Base-by-base conservation (phyloP, 129 eudicot species). In the Cynara cardunculus region DNA sequence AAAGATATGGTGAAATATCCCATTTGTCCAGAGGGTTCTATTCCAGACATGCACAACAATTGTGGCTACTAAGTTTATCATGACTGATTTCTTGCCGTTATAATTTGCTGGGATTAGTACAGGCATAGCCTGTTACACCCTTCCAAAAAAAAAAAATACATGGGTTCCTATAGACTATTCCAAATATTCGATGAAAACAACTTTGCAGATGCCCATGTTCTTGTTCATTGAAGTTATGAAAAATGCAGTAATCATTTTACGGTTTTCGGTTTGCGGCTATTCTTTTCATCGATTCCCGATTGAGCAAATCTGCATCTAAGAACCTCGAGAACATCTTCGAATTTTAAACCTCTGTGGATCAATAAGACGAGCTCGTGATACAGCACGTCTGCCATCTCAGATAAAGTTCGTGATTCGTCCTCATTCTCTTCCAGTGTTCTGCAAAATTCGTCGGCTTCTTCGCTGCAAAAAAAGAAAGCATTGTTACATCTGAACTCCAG, bases 391-490 rank as follows among this genome's bases (percentile, higher is more conserved):
- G 92, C 95, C 99, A 95, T 95, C 84, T 95, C 97, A 1, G 99
- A 95, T 74, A 95, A 87, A 71, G 93, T 87, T 59, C 97, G 82
- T 2, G 88, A 75, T 25, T 65, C 78, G 0, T 86, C 99, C 83
- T 95, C 97, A 6, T 88, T 92, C 24, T 92, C 96, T 84, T 95
- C 99, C 39, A 92, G 71, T 10, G 97, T 92, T 83, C 93, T 82
- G 79, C 97, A 94, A 72, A 94, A 82, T 80, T 90, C 97, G 73
- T 92, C 94, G 0, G 97, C 99, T 87, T 95, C 99, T 72, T 95
- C 97, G 41, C 99, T 95, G 74, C 32, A 72, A 35, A 26, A 32
- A 7, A 22, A 11, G 32, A 0, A 2, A 24, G 7, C 19, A 7
- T 39, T 9, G 64, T 73, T 11, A 39, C 4, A 39, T 22, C 12